These are phyloP conservation scores for Mycosarcoma maydis DNA, from an alignment of 1,284 basidiomycete genomes.

Conservation along the genomic window DNA sequence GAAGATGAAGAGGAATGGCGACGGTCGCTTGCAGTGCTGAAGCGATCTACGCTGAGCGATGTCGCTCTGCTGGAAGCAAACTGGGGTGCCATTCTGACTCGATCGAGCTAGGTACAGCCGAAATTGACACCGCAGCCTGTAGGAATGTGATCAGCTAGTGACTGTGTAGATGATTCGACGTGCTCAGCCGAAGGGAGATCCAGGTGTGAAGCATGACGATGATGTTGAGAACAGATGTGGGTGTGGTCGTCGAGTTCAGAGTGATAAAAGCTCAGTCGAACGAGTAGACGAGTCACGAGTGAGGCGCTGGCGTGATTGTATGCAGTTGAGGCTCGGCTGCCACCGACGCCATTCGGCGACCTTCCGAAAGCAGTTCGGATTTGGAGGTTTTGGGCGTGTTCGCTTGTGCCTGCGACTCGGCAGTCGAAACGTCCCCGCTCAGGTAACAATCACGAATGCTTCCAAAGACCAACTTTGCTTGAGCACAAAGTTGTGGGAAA, in stretches of 20 bases:
- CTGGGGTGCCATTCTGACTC: slow-evolving; percentile 6
- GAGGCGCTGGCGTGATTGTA: slow-evolving; percentile 5
- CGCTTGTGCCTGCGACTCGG: no score
- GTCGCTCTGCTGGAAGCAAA: slow-evolving; percentile 31
- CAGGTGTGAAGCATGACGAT: no score
- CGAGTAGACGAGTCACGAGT: no score
- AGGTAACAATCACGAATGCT: no score
- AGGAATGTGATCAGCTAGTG: not conserved
- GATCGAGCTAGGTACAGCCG: not conserved
- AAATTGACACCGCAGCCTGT: not conserved
- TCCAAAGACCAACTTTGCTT: not conserved
- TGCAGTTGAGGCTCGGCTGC: not conserved
- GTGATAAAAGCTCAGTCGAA: no score
- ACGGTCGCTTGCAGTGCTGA: slow-evolving; percentile 37
- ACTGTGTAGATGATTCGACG: no score
- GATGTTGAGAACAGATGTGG: no score
- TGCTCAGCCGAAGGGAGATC: no score
- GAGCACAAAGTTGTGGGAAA: not conserved
- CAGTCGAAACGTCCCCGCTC: no score
- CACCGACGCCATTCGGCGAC: not conserved
- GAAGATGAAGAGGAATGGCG: slow-evolving; percentile 44
- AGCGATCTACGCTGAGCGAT: slow-evolving; percentile 46
- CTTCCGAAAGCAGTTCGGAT: not conserved
- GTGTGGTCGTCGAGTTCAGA: no score
- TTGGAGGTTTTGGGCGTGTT: not conserved